These are phyloP conservation scores for Leucosporidium creatinivorum DNA, from an alignment of 768 basidiomycete genomes.

Conservation along the genomic window DNA sequence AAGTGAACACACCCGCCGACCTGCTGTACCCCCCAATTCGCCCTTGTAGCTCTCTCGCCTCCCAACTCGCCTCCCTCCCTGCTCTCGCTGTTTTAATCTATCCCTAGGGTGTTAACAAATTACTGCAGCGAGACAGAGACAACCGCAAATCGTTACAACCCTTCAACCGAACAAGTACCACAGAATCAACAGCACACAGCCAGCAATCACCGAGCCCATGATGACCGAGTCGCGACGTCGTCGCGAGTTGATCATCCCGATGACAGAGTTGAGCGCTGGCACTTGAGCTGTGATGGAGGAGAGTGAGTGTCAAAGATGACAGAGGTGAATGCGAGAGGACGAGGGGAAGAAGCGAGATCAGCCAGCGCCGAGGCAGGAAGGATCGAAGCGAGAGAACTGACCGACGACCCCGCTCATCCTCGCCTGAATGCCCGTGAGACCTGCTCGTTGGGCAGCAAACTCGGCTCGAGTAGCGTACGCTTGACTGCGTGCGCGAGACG, in stretches of 20 bases:
- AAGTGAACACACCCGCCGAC: too few species aligned
- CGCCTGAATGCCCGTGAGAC: constrained; percentile 68
- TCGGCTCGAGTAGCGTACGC: constrained; percentile 94
- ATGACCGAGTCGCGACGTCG: constrained; percentile 84
- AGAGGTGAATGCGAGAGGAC: neutral
- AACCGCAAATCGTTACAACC: constrained; percentile 3
- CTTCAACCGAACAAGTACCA: constrained; percentile 29
- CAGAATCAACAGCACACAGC: constrained; percentile 60
- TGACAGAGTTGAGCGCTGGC: constrained; percentile 86
- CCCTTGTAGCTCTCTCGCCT: too few species aligned
- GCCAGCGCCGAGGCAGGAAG: neutral
- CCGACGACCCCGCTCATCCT: constrained; percentile 78
- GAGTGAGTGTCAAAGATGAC: too few species aligned
- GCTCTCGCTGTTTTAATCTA: neutral
- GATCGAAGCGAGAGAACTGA: constrained; percentile 44
- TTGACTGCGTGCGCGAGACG: constrained; percentile 54
- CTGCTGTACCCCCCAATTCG: too few species aligned
- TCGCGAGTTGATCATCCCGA: constrained; percentile 86
- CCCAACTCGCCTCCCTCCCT: neutral
- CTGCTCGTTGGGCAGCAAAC: constrained; percentile 71
- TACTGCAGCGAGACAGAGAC: neutral
- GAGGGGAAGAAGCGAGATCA: neutral
- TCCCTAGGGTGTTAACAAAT: too few species aligned
- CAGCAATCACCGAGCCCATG: constrained; percentile 77
- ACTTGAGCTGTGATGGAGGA: constrained; percentile 44